Evolutionary conservation across 805 yeast species (phyloP).

Genomic region (Kuraishia ogatae): DNA sequence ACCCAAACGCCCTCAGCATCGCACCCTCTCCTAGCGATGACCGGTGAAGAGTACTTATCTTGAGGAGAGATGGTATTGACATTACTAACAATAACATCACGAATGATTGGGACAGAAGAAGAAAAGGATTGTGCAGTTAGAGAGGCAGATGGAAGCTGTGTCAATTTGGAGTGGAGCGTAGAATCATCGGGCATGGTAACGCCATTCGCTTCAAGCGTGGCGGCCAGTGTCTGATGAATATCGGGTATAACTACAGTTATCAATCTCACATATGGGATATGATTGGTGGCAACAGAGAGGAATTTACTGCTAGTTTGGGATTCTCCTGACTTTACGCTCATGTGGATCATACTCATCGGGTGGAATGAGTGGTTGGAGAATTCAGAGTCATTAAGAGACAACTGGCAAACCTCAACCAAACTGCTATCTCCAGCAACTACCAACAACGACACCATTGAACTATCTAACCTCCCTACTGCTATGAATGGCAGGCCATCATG

Average conservation of each 20-base stretch:
- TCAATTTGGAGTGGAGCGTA: slow-evolving; percentile 1
- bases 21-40: slow-evolving; percentile 21
- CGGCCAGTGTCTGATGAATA: not conserved
- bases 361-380: slow-evolving; percentile 58
- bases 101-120: slow-evolving; percentile 16
- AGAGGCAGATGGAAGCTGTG: slow-evolving; percentile 2
- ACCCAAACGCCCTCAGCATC: slow-evolving; percentile 48
- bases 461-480: slow-evolving; percentile 51
- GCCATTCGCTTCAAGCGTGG: slow-evolving; percentile 1
- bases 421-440: slow-evolving; percentile 6
- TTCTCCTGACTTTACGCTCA: slow-evolving; percentile 3
- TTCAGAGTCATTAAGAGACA: slow-evolving; percentile 68
- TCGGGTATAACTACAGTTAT: slow-evolving; percentile 43
- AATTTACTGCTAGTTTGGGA: slow-evolving; percentile 9
- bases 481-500: slow-evolving; percentile 25
- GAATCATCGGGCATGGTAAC: not conserved
- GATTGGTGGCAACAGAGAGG: slow-evolving; percentile 65
- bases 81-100: slow-evolving; percentile 32
- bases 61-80: slow-evolving; percentile 52
- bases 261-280: slow-evolving; percentile 67
- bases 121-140: slow-evolving; percentile 12
- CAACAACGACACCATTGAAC: slow-evolving; percentile 46
- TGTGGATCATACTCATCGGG: slow-evolving; percentile 35
- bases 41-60: slow-evolving; percentile 52
- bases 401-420: slow-evolving; percentile 28